A percentile compares a stretch with the other conserved stretches of the same genome.
phyloP scores from a whole-genome alignment of 768 basidiomycete species.

The Royoungia palumana region DNA sequence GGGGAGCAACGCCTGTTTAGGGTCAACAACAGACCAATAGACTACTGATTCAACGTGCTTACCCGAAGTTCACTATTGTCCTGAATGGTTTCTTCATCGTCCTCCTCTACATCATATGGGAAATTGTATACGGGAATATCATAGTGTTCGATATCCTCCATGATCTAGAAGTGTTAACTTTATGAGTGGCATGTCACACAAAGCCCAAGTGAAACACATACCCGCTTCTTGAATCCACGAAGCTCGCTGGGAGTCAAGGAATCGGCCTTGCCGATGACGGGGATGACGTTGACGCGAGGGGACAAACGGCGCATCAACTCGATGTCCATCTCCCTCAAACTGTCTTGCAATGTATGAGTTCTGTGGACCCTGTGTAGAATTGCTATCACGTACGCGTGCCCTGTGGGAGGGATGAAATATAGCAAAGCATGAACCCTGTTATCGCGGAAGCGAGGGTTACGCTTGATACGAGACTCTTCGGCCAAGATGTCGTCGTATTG shows the following conservation, averaged over 20 bases:
- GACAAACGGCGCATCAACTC: constrained; percentile 98
- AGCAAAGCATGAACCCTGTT: constrained; percentile 95
- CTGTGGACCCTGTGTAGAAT: not conserved
- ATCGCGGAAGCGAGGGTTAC: constrained; percentile 98
- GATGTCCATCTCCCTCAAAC: constrained; percentile 96
- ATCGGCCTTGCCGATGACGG: constrained; percentile 96
- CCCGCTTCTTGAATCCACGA: constrained; percentile 93
- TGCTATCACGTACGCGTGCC: constrained; percentile 72
- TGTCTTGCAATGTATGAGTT: constrained; percentile 26
- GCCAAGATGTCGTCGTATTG: constrained; percentile 99
- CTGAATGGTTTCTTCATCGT: constrained; percentile 97
- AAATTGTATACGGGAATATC: constrained; percentile 99
- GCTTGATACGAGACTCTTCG: constrained; percentile 98
- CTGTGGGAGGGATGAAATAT: constrained; percentile 99
- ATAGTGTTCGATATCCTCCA: constrained; percentile 99
- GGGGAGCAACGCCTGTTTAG: constrained; percentile 74
- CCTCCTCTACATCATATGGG: constrained; percentile 98
- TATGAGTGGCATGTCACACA: constrained; percentile 3
- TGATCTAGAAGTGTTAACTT: constrained; percentile 68
- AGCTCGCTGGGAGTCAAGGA: constrained; percentile 91
- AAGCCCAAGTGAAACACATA: constrained; percentile 30
- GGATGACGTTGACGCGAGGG: constrained; percentile 97
- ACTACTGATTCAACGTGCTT: constrained; percentile 24
- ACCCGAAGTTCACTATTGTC: constrained; percentile 96
- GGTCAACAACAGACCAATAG: constrained; percentile 7